Evolutionary conservation across 305 asterid genomes (phyloP), one percentile per base, ranked within the genome.

Genomic region (Withania somnifera): DNA sequence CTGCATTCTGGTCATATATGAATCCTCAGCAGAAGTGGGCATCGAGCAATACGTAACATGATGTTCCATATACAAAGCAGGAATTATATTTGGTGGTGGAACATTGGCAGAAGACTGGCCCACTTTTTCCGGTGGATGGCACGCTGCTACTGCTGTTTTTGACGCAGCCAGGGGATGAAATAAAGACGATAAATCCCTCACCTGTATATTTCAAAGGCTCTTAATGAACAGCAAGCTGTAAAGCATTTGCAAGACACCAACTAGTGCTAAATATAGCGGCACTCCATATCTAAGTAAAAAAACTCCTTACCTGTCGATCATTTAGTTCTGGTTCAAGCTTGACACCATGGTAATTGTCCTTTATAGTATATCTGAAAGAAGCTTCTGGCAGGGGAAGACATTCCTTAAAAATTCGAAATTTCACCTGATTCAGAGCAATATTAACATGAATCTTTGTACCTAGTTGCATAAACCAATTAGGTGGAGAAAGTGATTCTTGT

Each of bases 311-410:
- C 86, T 91, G 97, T 38, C 69, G 68, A 77, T 68, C 82, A 86
- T 76, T 83, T 83, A 94, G 95, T 87, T 93, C 94, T 82, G 87
- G 97, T 61, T 89, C 89, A 88, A 94, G 93, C 86, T 91, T 94
- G 5, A 26, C n/a, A 61, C 92, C 97, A 58, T 40, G 75, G 76
- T 93, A 92, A 79, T 91, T 92, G 87, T 90, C 94, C 86, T 42
- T 81, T 83, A 94, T 88, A 75, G 89, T 80, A 36, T 71, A 79
- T 85, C 81, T 93, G 64, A 94, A 88, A 79, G 90, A 81, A 64
- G 81, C 87, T 89, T 91, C 97, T 8, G 85, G 91, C 81, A 93
- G 58, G 81, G 98, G 97, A 85, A 94, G 88, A 85, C 93, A 92
- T 82, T 90, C 95, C 85, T 82, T 92, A 86, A 85, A 93, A 83